A percentile compares a stretch with the other conserved stretches of the same genome.
Conservation (phyloP, 441 rosid species). For the Arabidopsis hybrid region DNA sequence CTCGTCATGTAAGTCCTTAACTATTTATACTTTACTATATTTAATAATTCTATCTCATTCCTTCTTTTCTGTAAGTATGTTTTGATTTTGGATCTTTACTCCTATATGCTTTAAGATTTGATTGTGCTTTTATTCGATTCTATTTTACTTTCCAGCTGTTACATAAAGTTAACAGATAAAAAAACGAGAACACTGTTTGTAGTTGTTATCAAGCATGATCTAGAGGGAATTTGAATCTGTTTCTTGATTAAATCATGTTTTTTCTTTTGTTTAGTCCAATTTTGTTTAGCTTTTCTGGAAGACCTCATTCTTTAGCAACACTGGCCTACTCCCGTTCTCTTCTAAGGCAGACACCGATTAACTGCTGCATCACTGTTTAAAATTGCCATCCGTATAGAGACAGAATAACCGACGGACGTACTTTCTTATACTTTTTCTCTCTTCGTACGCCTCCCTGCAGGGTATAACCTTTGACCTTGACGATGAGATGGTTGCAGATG, state of each 20-base stretch:
- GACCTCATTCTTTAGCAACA: constrained; percentile 12
- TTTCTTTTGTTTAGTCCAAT: not conserved
- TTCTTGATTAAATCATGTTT: not conserved
- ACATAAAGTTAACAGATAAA: not conserved
- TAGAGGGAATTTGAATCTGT: constrained; percentile 5
- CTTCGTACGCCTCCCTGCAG: constrained; percentile 48
- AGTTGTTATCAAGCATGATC: constrained; percentile 17
- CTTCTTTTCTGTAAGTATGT: not conserved
- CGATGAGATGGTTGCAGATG: constrained; percentile 70
- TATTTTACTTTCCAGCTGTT: not conserved
- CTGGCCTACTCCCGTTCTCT: not conserved
- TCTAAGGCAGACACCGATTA: constrained; percentile 11
- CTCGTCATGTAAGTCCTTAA: constrained; percentile 80
- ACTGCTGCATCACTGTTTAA: constrained; percentile 18
- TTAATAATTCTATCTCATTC: not conserved
- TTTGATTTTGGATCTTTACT: constrained; percentile 24
- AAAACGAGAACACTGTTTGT: constrained; percentile 16
- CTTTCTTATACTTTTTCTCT: constrained; percentile 24
- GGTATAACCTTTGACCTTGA: constrained; percentile 84
- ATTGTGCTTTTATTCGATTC: constrained; percentile 1
- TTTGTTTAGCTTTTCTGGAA: not conserved
- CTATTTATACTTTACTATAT: constrained; percentile 1
- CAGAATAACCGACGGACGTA: not conserved
- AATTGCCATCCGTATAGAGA: not conserved
- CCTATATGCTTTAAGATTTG: constrained; percentile 14